Evolutionary conservation across 352 stramenopile genomes (phyloP).

Genomic region (Plasmopara halstedii): DNA sequence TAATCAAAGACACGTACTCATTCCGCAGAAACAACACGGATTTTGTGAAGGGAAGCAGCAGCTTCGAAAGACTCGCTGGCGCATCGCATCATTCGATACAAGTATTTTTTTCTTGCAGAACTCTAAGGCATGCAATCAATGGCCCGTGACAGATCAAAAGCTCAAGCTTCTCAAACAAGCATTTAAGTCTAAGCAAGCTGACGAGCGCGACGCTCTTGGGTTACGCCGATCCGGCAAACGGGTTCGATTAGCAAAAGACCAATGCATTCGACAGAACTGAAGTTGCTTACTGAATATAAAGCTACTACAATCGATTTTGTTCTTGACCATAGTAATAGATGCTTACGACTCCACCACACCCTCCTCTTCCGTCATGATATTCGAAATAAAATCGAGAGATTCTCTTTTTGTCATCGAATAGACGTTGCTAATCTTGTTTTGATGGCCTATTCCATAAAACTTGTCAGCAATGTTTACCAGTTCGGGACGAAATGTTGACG

Average conservation of each 20-base stretch:
- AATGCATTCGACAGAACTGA: constrained; percentile 14
- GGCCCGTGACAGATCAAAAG: constrained; percentile 54
- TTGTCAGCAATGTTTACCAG: constrained; percentile 95
- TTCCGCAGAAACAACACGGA: constrained; percentile 82
- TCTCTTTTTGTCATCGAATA: constrained; percentile 94
- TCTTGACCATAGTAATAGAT: not conserved
- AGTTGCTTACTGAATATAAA: constrained; percentile 8
- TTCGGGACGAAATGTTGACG: constrained; percentile 98
- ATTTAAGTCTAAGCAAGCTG: constrained; percentile 75
- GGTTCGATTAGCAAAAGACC: constrained; percentile 28
- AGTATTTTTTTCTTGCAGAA: constrained; percentile 96
- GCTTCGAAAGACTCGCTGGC: constrained; percentile 80
- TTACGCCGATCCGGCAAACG: constrained; percentile 69
- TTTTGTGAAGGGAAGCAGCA: constrained; percentile 91
- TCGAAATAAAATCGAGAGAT: constrained; percentile 94
- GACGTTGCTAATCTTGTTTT: constrained; percentile 98
- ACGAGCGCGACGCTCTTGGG: constrained; percentile 57
- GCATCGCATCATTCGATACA: constrained; percentile 92
- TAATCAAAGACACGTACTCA: constrained; percentile 61
- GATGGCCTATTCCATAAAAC: constrained; percentile 97
- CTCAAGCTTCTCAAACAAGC: constrained; percentile 43
- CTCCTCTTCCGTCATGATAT: constrained; percentile 87
- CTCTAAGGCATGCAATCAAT: constrained; percentile 54
- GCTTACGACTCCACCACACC: constrained; percentile 36
- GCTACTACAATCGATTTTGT: constrained; percentile 4